Conservation (phyloP, 2,329 filamentous ascomycete species). For the Dactylellina leptospora region DNA sequence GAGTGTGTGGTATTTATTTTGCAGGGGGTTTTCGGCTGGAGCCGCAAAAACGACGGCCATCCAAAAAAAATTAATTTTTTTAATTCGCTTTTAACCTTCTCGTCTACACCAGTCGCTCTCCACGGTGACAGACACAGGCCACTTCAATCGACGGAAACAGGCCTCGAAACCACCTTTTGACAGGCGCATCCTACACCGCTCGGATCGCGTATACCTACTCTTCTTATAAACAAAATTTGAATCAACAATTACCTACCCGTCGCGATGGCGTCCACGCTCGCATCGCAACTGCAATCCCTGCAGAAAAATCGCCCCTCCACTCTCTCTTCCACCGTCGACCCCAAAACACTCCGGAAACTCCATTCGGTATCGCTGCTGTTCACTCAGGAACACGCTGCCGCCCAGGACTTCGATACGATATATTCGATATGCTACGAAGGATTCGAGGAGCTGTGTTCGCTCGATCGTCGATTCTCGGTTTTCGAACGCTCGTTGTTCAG, state of each 20-base stretch:
- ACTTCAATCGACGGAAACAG: conserved; percentile 21
- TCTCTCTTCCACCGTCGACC: conserved; percentile 78
- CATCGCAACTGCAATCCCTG: conserved; percentile 92
- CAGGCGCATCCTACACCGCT: conserved; percentile 23
- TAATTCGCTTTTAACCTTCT: conserved; percentile 13
- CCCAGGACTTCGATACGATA: conserved; percentile 88
- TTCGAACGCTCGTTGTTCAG: conserved; percentile 87
- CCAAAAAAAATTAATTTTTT: conserved; percentile 28
- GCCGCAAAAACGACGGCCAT: conserved; percentile 4
- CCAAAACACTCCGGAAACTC: conserved; percentile 85
- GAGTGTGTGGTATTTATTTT: too few species aligned
- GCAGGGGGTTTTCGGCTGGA: too few species aligned
- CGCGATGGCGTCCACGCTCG: conserved; percentile 82
- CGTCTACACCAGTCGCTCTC: background rate
- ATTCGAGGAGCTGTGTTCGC: conserved; percentile 86
- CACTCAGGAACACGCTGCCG: conserved; percentile 81
- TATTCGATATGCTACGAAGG: conserved; percentile 88
- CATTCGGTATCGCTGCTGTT: conserved; percentile 97
- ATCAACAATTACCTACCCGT: too few species aligned
- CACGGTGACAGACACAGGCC: background rate
- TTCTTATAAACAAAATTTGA: too few species aligned
- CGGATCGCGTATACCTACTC: conserved; percentile 20
- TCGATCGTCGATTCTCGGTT: conserved; percentile 79
- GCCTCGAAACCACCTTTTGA: conserved; percentile 5
- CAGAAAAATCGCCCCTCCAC: conserved; percentile 78